Evolutionary conservation across 1,139 yeast genomes (phyloP).

Genomic region (Nakaseomyces sp.): DNA sequence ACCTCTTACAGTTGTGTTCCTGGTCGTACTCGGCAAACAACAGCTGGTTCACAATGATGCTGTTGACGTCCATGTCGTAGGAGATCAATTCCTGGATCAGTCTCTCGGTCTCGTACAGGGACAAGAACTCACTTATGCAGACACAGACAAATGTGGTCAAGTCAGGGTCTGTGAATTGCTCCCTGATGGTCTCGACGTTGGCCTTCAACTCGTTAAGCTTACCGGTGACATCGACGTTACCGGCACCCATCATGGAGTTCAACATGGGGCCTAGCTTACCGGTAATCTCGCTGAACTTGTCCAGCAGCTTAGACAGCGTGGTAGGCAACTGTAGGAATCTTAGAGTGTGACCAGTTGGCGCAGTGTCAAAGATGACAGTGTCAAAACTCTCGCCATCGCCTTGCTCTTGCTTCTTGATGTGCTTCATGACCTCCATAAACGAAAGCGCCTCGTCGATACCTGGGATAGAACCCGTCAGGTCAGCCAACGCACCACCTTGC

Average conservation of each 20-base stretch:
- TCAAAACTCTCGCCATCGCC: slow-evolving; percentile 51
- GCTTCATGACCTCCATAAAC: slow-evolving; percentile 95
- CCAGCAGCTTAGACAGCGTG: slow-evolving; percentile 76
- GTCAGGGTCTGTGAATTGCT: slow-evolving; percentile 92
- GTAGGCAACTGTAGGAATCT: slow-evolving; percentile 91
- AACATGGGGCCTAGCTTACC: slow-evolving; percentile 88
- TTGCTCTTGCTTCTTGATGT: slow-evolving; percentile 67
- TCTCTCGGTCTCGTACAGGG: slow-evolving; percentile 93
- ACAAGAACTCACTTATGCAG: slow-evolving; percentile 91
- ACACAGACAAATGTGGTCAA: slow-evolving; percentile 95
- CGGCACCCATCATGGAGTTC: slow-evolving; percentile 48
- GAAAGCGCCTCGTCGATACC: slow-evolving; percentile 97
- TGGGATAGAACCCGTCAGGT: slow-evolving; percentile 89
- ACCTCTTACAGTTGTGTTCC: slow-evolving; percentile 72
- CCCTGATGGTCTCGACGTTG: slow-evolving; percentile 79
- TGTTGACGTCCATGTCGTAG: slow-evolving; percentile 91
- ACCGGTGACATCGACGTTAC: slow-evolving; percentile 68
- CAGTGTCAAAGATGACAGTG: slow-evolving; percentile 92
- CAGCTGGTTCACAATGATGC: slow-evolving; percentile 90
- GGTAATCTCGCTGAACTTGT: slow-evolving; percentile 78
- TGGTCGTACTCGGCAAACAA: slow-evolving; percentile 62
- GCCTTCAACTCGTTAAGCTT: slow-evolving; percentile 78
- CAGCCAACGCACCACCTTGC: slow-evolving; percentile 50
- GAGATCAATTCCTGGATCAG: slow-evolving; percentile 92
- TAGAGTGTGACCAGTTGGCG: slow-evolving; percentile 96